phyloP scores from a whole-genome alignment of 108 stramenopile species.

The Fistulifera pelliculosa region DNA sequence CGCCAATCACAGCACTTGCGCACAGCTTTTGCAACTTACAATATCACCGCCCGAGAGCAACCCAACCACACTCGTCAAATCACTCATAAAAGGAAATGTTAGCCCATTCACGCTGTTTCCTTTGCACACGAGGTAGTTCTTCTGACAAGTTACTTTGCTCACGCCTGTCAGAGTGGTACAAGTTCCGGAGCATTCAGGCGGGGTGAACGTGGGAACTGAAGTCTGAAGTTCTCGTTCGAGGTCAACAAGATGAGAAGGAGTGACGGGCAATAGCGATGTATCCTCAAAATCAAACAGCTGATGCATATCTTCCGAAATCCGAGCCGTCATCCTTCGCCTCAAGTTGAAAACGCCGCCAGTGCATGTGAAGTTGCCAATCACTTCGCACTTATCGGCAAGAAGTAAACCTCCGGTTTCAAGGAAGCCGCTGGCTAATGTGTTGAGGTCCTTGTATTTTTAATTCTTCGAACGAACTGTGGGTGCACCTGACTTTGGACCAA shows the following conservation, averaged over 20 bases:
- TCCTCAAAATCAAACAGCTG: slow-evolving; percentile 15
- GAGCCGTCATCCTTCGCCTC: not conserved
- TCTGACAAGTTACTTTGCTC: slow-evolving; percentile 12
- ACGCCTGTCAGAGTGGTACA: not conserved
- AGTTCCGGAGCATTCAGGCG: not conserved
- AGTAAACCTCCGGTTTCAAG: slow-evolving; percentile 10
- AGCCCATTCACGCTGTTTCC: slow-evolving; percentile 12
- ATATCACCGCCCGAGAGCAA: slow-evolving; percentile 14
- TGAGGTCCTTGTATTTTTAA: slow-evolving; percentile 4
- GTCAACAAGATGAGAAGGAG: slow-evolving; percentile 4
- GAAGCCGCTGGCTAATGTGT: slow-evolving; percentile 7
- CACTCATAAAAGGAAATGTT: slow-evolving; percentile 14
- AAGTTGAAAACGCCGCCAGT: not conserved
- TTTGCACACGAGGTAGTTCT: slow-evolving; percentile 14
- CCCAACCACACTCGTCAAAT: slow-evolving; percentile 13
- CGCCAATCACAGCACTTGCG: not conserved
- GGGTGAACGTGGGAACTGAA: not conserved
- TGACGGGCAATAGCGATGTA: slow-evolving; percentile 7
- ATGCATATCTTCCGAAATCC: slow-evolving; percentile 14
- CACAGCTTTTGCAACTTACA: not conserved
- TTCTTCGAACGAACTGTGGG: slow-evolving; percentile 6
- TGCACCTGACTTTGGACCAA: slow-evolving; percentile 7
- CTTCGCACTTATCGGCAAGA: slow-evolving; percentile 14
- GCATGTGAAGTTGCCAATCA: slow-evolving; percentile 3
- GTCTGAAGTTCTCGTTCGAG: not conserved